phyloP scores from a whole-genome alignment of 2,329 filamentous ascomycete genomes.

The Aspergillus sp. region DNA sequence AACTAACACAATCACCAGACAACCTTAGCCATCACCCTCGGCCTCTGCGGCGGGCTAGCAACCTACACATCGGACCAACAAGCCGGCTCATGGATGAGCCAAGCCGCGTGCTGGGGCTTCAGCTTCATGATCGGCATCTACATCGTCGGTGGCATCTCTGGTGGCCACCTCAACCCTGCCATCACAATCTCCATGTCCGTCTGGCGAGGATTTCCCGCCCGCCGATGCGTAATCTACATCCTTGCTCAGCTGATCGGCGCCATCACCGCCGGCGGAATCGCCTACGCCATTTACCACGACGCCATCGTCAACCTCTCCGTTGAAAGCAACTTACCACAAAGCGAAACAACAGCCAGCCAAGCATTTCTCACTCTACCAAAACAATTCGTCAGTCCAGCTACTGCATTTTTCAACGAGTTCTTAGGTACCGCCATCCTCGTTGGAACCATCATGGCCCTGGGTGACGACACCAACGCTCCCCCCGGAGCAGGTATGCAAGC shows the following conservation, averaged over 20 bases:
- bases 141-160: slow-evolving; percentile 49
- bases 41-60: slow-evolving; percentile 30
- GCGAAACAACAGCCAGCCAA: slow-evolving; percentile 17
- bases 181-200: slow-evolving; percentile 42
- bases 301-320: slow-evolving; percentile 31
- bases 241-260: slow-evolving; percentile 39
- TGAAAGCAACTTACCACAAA: slow-evolving; percentile 20
- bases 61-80: slow-evolving; percentile 24
- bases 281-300: slow-evolving; percentile 41
- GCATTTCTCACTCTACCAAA: slow-evolving; percentile 35
- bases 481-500: slow-evolving; percentile 47
- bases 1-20: slow-evolving; percentile 18
- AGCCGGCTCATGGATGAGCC: slow-evolving; percentile 26
- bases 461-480: slow-evolving; percentile 48
- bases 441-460: slow-evolving; percentile 38
- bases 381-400: slow-evolving; percentile 25
- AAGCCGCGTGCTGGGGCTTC: slow-evolving; percentile 31
- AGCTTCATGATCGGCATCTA: slow-evolving; percentile 47
- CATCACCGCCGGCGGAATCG: slow-evolving; percentile 36
- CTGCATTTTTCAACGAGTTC: slow-evolving; percentile 44
- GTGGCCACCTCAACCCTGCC: slow-evolving; percentile 53
- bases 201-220: slow-evolving; percentile 39
- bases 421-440: slow-evolving; percentile 35
- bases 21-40: slow-evolving; percentile 33
- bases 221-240: slow-evolving; percentile 31